Evolutionary conservation across 2,329 filamentous ascomycete genomes (phyloP).

Genomic region (Penicillium sp.): DNA sequence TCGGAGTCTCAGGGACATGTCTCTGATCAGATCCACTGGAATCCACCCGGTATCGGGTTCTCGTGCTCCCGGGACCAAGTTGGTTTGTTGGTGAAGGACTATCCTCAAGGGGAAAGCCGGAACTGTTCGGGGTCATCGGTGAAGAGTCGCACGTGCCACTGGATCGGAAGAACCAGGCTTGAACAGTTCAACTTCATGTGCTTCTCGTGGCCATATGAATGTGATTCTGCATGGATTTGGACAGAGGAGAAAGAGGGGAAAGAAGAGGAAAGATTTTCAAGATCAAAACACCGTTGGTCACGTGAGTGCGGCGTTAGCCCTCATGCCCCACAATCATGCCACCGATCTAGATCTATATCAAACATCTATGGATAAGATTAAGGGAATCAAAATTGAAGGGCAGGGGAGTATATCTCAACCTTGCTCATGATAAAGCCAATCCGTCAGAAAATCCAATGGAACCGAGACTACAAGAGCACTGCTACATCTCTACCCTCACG

Average conservation of each 20-base stretch:
- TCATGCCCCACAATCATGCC: background rate
- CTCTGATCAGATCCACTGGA: conserved; percentile 12
- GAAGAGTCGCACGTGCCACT: conserved; percentile 15
- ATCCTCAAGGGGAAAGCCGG: conserved; percentile 21
- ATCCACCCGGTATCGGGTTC: conserved; percentile 11
- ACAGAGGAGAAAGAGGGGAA: background rate
- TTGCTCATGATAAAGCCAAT: no score
- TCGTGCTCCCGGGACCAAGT: conserved; percentile 9
- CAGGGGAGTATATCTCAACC: no score
- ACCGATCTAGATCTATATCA: background rate
- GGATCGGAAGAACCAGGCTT: conserved; percentile 11
- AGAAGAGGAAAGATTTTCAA: background rate
- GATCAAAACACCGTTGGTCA: background rate
- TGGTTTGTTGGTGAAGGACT: background rate
- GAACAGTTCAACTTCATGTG: background rate
- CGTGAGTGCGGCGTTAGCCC: background rate
- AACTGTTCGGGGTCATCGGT: conserved; percentile 20
- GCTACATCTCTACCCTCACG: no score
- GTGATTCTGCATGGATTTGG: background rate
- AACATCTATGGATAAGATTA: background rate
- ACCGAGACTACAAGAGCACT: no score
- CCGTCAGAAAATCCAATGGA: no score
- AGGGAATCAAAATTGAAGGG: no score
- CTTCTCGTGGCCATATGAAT: background rate
- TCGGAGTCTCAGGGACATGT: conserved; percentile 6